Percentiles rank a stretch among this genome's conserved stretches.
These are phyloP conservation scores for Podospora pseudocomata DNA, from an alignment of 495 filamentous ascomycete species.

Conservation along the genomic window DNA sequence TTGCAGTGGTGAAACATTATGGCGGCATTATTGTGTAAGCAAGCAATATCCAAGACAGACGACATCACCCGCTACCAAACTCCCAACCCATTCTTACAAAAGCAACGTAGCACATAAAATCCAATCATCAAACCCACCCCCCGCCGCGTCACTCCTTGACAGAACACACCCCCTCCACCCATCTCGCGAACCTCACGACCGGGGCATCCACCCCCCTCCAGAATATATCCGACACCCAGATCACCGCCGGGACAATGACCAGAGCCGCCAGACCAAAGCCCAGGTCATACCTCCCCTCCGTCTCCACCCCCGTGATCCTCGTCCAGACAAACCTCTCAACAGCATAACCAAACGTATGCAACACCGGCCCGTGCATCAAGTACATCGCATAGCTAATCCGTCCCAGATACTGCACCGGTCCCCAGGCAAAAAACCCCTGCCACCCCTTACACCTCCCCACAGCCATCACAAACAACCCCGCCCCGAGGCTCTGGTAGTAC, in stretches of 20 bases:
- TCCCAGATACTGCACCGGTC: constrained; percentile 45
- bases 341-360: constrained; percentile 43
- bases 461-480: constrained; percentile 39
- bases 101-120: constrained; percentile 7
- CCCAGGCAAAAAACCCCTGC: constrained; percentile 37
- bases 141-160: not conserved
- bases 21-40: too few species aligned
- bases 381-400: constrained; percentile 51
- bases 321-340: constrained; percentile 36
- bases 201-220: constrained; percentile 46
- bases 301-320: constrained; percentile 34
- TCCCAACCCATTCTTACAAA: not conserved
- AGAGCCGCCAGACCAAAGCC: constrained; percentile 36
- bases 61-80: not conserved
- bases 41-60: not conserved
- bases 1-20: too few species aligned
- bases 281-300: constrained; percentile 26
- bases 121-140: not conserved
- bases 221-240: constrained; percentile 47
- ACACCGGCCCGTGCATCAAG: constrained; percentile 50
- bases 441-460: constrained; percentile 33
- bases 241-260: constrained; percentile 37
- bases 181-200: constrained; percentile 43
- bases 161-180: constrained; percentile 35
- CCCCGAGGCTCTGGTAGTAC: constrained; percentile 41